These are phyloP conservation scores for Haplosporangium gracile DNA, from an alignment of 192 early-diverging fungal genomes.

Conservation along the genomic window DNA sequence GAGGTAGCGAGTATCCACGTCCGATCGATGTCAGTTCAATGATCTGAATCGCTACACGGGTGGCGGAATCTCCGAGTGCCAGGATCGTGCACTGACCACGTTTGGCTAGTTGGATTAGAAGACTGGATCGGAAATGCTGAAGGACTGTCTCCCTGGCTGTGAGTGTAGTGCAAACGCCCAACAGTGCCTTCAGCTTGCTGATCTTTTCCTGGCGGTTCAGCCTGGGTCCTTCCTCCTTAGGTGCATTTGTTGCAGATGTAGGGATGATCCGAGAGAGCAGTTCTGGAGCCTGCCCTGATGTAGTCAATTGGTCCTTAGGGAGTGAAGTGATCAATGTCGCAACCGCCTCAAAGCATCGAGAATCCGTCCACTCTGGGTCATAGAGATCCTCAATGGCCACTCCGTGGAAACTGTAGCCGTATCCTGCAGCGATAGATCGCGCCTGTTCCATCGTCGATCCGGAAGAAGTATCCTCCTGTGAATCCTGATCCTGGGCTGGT, in stretches of 20 bases:
- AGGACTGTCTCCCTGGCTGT: conserved; percentile 81
- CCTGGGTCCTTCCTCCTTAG: conserved; percentile 3
- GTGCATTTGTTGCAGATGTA: not conserved
- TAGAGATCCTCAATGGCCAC: conserved; percentile 79
- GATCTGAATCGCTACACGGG: conserved; percentile 81
- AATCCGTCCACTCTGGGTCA: conserved; percentile 58
- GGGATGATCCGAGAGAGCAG: conserved; percentile 31
- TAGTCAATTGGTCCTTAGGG: conserved; percentile 39
- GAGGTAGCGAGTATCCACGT: conserved; percentile 85
- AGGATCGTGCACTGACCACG: conserved; percentile 71
- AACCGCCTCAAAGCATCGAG: conserved; percentile 45
- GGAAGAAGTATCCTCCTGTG: not conserved
- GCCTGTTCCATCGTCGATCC: conserved; percentile 56
- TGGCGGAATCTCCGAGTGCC: conserved; percentile 84
- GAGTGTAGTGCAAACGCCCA: conserved; percentile 67
- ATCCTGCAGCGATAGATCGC: conserved; percentile 52
- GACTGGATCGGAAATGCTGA: conserved; percentile 70
- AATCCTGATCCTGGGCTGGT: conserved; percentile 10
- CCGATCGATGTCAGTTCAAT: conserved; percentile 86
- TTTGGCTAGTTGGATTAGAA: conserved; percentile 66
- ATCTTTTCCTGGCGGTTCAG: conserved; percentile 29
- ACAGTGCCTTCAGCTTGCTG: conserved; percentile 64
- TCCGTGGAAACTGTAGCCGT: conserved; percentile 58
- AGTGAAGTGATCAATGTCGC: conserved; percentile 40
- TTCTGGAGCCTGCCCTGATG: conserved; percentile 42